Conservation (phyloP, 805 yeast species). For the Ogataea haglerorum region DNA sequence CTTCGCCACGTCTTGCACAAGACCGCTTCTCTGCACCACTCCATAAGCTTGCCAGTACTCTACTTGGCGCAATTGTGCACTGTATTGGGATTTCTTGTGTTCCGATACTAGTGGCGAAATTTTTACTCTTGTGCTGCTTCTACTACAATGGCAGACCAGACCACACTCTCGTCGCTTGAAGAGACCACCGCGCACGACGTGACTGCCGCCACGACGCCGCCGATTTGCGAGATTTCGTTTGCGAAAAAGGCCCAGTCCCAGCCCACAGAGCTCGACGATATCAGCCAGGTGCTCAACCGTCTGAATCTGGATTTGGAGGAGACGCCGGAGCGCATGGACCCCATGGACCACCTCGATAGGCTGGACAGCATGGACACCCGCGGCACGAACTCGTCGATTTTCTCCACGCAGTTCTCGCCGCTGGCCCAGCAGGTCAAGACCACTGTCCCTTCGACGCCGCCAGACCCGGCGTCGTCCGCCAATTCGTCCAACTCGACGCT, state of each 20-base stretch:
- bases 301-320: conserved; percentile 39
- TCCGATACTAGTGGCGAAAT: conserved; percentile 10
- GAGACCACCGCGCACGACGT: conserved; percentile 25
- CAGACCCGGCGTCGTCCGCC: conserved; percentile 18
- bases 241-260: conserved; percentile 11
- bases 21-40: background rate
- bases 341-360: conserved; percentile 5
- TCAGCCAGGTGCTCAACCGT: conserved; percentile 46
- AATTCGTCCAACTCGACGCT: conserved; percentile 14
- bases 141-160: conserved; percentile 32
- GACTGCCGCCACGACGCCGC: conserved; percentile 33
- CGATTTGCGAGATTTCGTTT: conserved; percentile 27
- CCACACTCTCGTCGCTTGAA: conserved; percentile 33
- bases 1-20: background rate
- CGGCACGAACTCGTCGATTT: conserved; percentile 16
- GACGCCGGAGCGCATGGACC: conserved; percentile 10
- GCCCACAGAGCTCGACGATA: conserved; percentile 34
- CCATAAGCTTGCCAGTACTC: background rate
- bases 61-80: conserved; percentile 4
- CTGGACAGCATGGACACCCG: conserved; percentile 7
- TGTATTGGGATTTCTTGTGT: conserved; percentile 1
- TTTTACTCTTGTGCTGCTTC: conserved; percentile 10
- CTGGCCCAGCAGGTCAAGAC: conserved; percentile 17
- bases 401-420: conserved; percentile 27
- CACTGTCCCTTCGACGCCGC: conserved; percentile 28